Base-by-base conservation (phyloP, 2,329 filamentous ascomycete genomes). In the Scopulariopsis brevicaulis region DNA sequence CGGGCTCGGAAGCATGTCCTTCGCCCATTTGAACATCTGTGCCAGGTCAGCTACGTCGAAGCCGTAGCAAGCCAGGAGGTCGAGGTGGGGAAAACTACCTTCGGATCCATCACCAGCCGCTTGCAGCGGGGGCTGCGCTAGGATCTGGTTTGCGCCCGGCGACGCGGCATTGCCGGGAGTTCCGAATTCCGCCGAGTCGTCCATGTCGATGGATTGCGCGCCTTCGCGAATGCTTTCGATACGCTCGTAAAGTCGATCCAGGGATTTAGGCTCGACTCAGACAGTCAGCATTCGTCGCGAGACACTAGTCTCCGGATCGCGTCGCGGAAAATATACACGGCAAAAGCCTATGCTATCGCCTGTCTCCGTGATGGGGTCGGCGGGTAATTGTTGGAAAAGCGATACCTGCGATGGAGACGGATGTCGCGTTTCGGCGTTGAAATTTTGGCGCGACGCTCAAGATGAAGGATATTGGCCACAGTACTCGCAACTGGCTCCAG, bases 11-110 rank as follows among this genome's bases (percentile, higher is more conserved):
- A 48, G 71, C 65, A 25, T 71, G 65, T 40, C 71, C 72, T 63
- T 84, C 82, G 28, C 76, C 76, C 83, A 88, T 88, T 61, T 82
- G 78, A 51, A 85, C 72, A 73, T 89, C 86, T 84, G 6, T 4
- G 40, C 15, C 18, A 20, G 20, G 20, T 53, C 46, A 40, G 55
- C 25, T n/a, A 50, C 25, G 22, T 22, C 28, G 15, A 25, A 48
- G 8, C 50, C 22, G 46, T 40, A 18, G 34, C 43, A 22, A 48
- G 43, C 10, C 20, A 22, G 10, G 43, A 22, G 5, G 40, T n/a
- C 15, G 15, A 28, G 20, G 10, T 57, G 12, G n/a, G 14, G 34
- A 56, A 58, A 61, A 55, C 48, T 73, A 83, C 81, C 78, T 76
- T 82, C 74, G 48, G 64, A 64, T 24, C 64, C 65, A 63, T 73